These are phyloP conservation scores for Brassica napus DNA, from an alignment of 345 rosid genomes.

Conservation along the genomic window Da-Ae NC_063447.1:6288001-6288500, in stretches of 20 bases:
- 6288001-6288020: neutral
- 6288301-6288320: neutral
- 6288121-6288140: conserved; percentile 33
- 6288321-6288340: neutral
- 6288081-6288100: conserved; percentile 38
- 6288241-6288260: neutral
- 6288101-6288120: conserved; percentile 43
- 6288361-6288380: neutral
- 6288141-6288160: conserved; percentile 63
- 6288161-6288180: conserved; percentile 74
- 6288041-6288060: neutral
- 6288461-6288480: conserved; percentile 17
- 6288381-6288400: neutral
- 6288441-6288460: neutral
- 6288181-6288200: conserved; percentile 47
- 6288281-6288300: neutral
- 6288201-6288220: conserved; percentile 70
- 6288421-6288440: neutral
- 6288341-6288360: neutral
- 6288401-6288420: neutral
- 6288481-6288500: conserved; percentile 14
- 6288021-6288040: neutral
- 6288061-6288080: neutral
- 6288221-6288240: neutral
- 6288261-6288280: neutral